A percentile compares a stretch with the other conserved stretches of the same genome.
These are phyloP conservation scores for Pilobolus umbonatus DNA, from an alignment of 192 early-diverging fungal genomes.

Conservation along the genomic window DNA sequence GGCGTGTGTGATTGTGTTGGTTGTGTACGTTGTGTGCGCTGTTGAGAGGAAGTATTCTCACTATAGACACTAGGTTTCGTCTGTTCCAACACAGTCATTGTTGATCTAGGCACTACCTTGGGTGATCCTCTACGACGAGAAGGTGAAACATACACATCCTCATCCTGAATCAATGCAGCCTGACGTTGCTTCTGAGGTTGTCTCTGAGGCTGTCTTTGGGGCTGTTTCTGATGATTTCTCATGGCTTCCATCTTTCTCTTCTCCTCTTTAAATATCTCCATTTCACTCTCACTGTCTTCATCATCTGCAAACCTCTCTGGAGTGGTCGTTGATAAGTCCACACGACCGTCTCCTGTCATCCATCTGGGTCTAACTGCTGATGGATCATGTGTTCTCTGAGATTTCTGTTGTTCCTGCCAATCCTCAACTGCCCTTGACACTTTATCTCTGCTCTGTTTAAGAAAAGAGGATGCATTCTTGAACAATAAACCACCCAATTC, in stretches of 20 bases:
- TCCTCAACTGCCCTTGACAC: slow-evolving; percentile 58
- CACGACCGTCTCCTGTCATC: slow-evolving; percentile 26
- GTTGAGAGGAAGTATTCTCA: neutral
- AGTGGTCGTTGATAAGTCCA: neutral
- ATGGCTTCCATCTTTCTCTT: slow-evolving; percentile 8
- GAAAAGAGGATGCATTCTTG: slow-evolving; percentile 61
- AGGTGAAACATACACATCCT: slow-evolving; percentile 27
- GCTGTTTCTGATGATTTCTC: neutral
- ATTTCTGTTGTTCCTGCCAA: slow-evolving; percentile 39
- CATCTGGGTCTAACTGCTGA: slow-evolving; percentile 29
- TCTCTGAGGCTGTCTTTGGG: neutral
- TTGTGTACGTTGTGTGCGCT: slow-evolving; percentile 4
- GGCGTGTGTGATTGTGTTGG: neutral
- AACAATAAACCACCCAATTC: slow-evolving; percentile 58
- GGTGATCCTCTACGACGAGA: slow-evolving; percentile 14
- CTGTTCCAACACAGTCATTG: neutral
- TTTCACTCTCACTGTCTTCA: slow-evolving; percentile 18
- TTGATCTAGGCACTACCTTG: neutral
- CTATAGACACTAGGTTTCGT: neutral
- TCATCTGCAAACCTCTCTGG: slow-evolving; percentile 12
- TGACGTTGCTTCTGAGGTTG: slow-evolving; percentile 3
- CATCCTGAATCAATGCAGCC: neutral
- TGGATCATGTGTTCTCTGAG: slow-evolving; percentile 27
- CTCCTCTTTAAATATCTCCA: neutral
- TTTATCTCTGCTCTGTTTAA: slow-evolving; percentile 57